Percentiles rank a stretch among this genome's conserved stretches.
phyloP scores from a whole-genome alignment of 768 basidiomycete genomes.

The Xerocomus potaroensis region DNA sequence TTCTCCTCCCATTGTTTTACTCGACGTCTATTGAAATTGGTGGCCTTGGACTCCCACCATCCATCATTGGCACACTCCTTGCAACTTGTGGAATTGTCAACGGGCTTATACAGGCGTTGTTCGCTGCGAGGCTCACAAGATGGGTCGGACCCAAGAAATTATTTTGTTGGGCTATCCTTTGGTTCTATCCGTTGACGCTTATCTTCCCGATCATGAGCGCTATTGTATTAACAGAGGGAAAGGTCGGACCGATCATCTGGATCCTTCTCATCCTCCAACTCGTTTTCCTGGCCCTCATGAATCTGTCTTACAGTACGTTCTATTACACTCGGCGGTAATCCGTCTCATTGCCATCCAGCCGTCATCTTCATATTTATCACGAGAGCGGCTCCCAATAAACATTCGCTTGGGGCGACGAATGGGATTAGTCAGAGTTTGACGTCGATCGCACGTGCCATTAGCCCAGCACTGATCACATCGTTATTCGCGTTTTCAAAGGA shows the following conservation, averaged over 20 bases:
- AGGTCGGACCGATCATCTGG: constrained; percentile 27
- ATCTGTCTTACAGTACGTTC: constrained; percentile 35
- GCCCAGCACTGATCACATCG: constrained; percentile 30
- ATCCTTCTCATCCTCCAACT: constrained; percentile 24
- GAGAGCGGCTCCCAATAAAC: constrained; percentile 59
- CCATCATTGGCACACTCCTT: constrained; percentile 35
- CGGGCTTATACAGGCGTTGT: constrained; percentile 30
- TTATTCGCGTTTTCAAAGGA: constrained; percentile 37
- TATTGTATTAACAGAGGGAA: constrained; percentile 25
- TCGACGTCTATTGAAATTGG: constrained; percentile 34
- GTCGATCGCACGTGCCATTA: constrained; percentile 31
- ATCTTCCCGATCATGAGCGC: constrained; percentile 32
- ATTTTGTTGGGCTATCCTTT: constrained; percentile 23
- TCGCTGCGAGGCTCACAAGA: constrained; percentile 30
- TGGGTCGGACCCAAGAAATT: constrained; percentile 31
- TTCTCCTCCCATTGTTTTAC: constrained; percentile 38
- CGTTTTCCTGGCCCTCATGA: constrained; percentile 17
- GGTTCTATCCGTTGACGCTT: constrained; percentile 29
- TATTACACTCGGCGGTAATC: background rate
- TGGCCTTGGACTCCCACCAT: constrained; percentile 35
- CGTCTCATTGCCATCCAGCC: constrained; percentile 1
- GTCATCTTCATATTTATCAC: constrained; percentile 63
- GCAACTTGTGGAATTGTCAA: constrained; percentile 32
- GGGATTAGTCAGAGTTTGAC: constrained; percentile 38
- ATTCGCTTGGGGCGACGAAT: constrained; percentile 66